A percentile compares a stretch with the other conserved stretches of the same genome.
These are phyloP conservation scores for Neonectria ditissima DNA, from an alignment of 2,329 filamentous ascomycete genomes.

Conservation along the genomic window DNA sequence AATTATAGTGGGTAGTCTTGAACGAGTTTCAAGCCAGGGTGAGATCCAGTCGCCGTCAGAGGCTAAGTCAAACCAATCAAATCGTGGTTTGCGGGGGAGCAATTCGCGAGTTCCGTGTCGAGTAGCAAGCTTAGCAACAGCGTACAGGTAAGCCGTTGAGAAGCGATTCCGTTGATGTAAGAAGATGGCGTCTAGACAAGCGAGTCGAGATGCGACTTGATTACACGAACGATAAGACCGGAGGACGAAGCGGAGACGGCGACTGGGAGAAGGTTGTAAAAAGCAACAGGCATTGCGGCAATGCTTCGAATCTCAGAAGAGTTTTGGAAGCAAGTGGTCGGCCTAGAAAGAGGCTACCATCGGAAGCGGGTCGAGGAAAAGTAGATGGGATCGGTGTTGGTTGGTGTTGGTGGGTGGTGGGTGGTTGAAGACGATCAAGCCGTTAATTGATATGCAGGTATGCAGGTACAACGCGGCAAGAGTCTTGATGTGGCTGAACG, in stretches of 20 bases:
- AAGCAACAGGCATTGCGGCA: slow-evolving; percentile 70
- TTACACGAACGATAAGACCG: slow-evolving; percentile 69
- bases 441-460: slow-evolving; percentile 47
- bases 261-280: slow-evolving; percentile 66
- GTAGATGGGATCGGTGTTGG: slow-evolving; percentile 5
- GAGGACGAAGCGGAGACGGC: slow-evolving; percentile 71
- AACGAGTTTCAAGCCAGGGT: slow-evolving; percentile 49
- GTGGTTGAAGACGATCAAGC: slow-evolving; percentile 33
- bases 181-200: slow-evolving; percentile 58
- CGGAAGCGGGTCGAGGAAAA: slow-evolving; percentile 35
- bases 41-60: slow-evolving; percentile 67
- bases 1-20: slow-evolving; percentile 44
- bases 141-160: slow-evolving; percentile 46
- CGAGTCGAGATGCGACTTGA: slow-evolving; percentile 55
- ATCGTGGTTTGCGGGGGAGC: slow-evolving; percentile 54
- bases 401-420: slow-evolving; percentile 21
- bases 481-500: slow-evolving; percentile 43
- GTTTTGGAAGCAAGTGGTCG: slow-evolving; percentile 45
- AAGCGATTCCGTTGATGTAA: slow-evolving; percentile 58
- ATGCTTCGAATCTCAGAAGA: slow-evolving; percentile 47
- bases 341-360: slow-evolving; percentile 52
- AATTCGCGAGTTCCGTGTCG: slow-evolving; percentile 51
- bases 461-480: slow-evolving; percentile 46
- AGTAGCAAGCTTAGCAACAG: slow-evolving; percentile 57
- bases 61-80: slow-evolving; percentile 62